Evolutionary conservation across 2,329 filamentous ascomycete genomes (phyloP).

Genomic region (Penicillium hesseltinei): DNA sequence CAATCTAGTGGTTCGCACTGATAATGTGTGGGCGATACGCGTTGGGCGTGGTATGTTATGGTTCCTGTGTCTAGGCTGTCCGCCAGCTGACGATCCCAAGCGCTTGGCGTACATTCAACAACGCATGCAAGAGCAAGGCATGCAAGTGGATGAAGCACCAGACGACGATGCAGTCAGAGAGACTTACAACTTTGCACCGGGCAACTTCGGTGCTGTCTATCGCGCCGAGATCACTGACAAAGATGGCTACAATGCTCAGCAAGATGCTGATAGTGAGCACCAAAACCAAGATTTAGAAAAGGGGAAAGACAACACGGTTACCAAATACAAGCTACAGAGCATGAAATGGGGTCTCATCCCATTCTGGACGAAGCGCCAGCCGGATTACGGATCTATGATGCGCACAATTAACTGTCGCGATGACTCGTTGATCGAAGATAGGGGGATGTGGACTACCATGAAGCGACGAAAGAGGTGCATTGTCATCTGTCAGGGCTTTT

Average conservation of each 20-base stretch:
- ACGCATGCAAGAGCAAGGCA: conserved; percentile 69
- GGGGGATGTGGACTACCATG: conserved; percentile 90
- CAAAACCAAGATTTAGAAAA: conserved; percentile 16
- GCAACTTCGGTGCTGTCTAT: conserved; percentile 81
- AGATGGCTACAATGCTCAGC: conserved; percentile 39
- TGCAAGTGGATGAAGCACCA: conserved; percentile 70
- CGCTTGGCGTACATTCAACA: conserved; percentile 72
- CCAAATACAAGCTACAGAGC: conserved; percentile 76
- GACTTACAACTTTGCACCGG: conserved; percentile 90
- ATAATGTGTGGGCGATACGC: conserved; percentile 69
- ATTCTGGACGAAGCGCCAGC: conserved; percentile 85
- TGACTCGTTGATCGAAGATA: conserved; percentile 72
- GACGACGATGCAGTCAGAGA: conserved; percentile 69
- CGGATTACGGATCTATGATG: conserved; percentile 73
- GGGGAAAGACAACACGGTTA: conserved; percentile 30
- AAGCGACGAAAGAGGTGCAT: conserved; percentile 86
- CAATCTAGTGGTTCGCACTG: not conserved
- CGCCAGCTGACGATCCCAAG: conserved; percentile 45
- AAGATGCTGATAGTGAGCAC: conserved; percentile 17
- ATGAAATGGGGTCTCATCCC: conserved; percentile 98
- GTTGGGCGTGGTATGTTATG: conserved; percentile 56
- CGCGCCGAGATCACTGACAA: conserved; percentile 67
- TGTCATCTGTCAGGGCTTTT: conserved; percentile 88
- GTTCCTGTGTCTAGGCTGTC: not conserved
- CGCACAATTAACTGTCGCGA: conserved; percentile 95